Base-by-base conservation (phyloP, 345 rosid species). In the Alliaria petiolata region DNA sequence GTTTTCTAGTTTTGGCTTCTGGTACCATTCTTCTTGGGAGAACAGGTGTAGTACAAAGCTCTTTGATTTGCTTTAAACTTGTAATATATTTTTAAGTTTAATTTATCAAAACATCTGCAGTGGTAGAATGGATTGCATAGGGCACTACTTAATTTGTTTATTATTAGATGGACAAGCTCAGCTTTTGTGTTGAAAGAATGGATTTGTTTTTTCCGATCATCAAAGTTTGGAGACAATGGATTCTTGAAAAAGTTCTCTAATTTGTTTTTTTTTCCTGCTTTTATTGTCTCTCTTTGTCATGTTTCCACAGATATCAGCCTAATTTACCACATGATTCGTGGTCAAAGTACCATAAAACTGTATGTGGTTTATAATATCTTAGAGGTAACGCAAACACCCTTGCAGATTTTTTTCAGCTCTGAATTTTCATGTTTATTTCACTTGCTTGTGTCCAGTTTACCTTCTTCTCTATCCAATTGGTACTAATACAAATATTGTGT, bases 271-370 rank as follows among this genome's bases (percentile, higher is more conserved):
- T 40, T 59, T n/a, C n/a, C n/a, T 14, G 7, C 33, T 35, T 25
- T 38, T 56, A 25, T 47, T 38, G 3, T 25, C 58, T 56, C 26
- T 26, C 12, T 46, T 66, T 36, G 61, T 63, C 43, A 72, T 53
- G 28, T 72, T 78, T 10, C 55, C 54, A 35, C 86, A 93, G 98
- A 93, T 86, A 93, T 93, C 87, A 93, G 98, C 85, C 81, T 93
- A 56, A 93, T 93, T 62, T 93, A 93, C 78, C 97, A 93, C 83
- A 93, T 93, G 97, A 93, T 93, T 75, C 98, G 98, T 7, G 97
- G 98, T 70, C 98, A 93, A 82, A 96, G 95, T 81, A 93, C 97
- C 65, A 85, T 91, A 77, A 95, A 95, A 87, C 91, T 91, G 19
- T 95, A 95, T 73, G 95, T 95, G 78, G 93, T 95, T 70, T 91